Conservation (phyloP, 352 stramenopile genomes). For the Phytophthora crassamura region DNA sequence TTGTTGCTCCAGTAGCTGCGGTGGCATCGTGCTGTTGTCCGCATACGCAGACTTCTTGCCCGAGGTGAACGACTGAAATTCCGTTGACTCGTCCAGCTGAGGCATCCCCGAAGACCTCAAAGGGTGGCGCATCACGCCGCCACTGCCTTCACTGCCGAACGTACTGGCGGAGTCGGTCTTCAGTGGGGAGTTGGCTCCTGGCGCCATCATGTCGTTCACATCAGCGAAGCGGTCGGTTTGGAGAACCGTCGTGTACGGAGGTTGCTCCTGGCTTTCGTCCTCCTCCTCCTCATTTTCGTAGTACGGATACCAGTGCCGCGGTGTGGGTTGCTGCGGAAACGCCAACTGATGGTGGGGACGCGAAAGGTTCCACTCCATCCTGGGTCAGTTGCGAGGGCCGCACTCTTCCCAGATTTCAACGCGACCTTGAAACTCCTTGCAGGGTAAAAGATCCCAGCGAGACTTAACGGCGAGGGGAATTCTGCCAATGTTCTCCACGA, state of each 20-base stretch:
- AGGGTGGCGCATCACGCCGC: conserved; percentile 7
- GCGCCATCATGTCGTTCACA: not conserved
- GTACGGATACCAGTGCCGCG: conserved; percentile 16
- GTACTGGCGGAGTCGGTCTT: conserved; percentile 17
- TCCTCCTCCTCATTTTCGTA: conserved; percentile 25
- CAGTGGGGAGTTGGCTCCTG: conserved; percentile 12
- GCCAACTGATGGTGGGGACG: conserved; percentile 14
- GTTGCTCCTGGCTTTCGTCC: conserved; percentile 1
- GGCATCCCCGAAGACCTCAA: conserved; percentile 24
- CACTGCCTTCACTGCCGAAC: conserved; percentile 4
- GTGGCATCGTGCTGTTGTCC: conserved; percentile 1
- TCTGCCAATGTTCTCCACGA: conserved; percentile 1
- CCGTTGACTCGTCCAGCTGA: conserved; percentile 34
- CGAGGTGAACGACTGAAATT: conserved; percentile 38
- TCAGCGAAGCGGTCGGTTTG: conserved; percentile 5
- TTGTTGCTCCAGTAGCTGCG: conserved; percentile 17
- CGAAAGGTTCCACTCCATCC: conserved; percentile 47
- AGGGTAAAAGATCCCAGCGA: too few relatives aligned
- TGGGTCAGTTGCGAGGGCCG: conserved; percentile 8
- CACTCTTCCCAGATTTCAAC: conserved; percentile 47
- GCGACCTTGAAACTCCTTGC: too few relatives aligned
- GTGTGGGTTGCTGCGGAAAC: conserved; percentile 16
- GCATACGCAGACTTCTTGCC: conserved; percentile 10
- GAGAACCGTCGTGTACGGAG: conserved; percentile 3
- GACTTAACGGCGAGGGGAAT: too few relatives aligned